These are phyloP conservation scores for thale cress (Arabidopsis thaliana) DNA, from an alignment of 345 rosid genomes.

Conservation along the genomic window TAIR10.1 NC_003071.7:18644001-18644500, in stretches of 20 bases:
- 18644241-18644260: slow-evolving; percentile 32
- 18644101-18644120: neutral
- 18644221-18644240: slow-evolving; percentile 32
- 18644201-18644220: slow-evolving; percentile 13
- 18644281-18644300: slow-evolving; percentile 60
- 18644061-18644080: too few species aligned
- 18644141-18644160: slow-evolving; percentile 1
- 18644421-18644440: slow-evolving; percentile 59
- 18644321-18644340: slow-evolving; percentile 56
- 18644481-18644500: slow-evolving; percentile 66
- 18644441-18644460: slow-evolving; percentile 69
- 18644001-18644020: neutral
- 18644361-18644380: slow-evolving; percentile 51
- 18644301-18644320: slow-evolving; percentile 60
- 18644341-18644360: slow-evolving; percentile 55
- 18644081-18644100: too few species aligned
- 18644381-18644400: slow-evolving; percentile 61
- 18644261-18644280: neutral
- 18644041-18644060: too few species aligned
- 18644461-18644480: slow-evolving; percentile 51
- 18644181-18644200: neutral
- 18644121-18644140: neutral
- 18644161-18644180: neutral
- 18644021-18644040: too few species aligned
- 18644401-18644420: slow-evolving; percentile 53